A percentile compares a stretch with the other conserved stretches of the same genome.
These are phyloP conservation scores for Talinum fruticosum DNA, from an alignment of 148 eudicot genomes.

Conservation along the genomic window DNA sequence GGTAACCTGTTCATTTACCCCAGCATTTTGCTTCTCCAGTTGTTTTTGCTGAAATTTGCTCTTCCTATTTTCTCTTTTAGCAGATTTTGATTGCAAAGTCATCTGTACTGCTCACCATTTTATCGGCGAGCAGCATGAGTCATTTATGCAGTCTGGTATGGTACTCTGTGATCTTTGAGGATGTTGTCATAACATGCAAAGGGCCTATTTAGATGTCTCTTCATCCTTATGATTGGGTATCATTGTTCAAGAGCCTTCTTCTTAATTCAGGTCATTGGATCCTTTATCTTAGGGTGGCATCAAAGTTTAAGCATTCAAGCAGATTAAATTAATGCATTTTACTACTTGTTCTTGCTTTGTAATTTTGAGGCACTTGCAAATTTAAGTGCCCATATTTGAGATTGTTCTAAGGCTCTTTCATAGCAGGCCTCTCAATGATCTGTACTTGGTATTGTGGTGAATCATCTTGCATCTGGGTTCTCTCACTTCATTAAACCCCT, in stretches of 20 bases:
- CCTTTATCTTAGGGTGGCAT: neutral
- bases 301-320: neutral
- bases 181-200: neutral
- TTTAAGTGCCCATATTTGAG: neutral
- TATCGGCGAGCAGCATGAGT: neutral
- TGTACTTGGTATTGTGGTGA: neutral
- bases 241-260: neutral
- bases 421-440: neutral
- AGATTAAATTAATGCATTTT: neutral
- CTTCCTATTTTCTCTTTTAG: neutral
- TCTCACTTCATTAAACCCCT: neutral
- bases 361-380: neutral
- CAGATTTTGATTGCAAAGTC: neutral
- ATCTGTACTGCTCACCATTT: neutral
- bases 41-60: neutral
- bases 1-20: conserved; percentile 33
- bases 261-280: neutral
- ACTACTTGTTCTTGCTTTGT: neutral
- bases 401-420: neutral
- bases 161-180: conserved; percentile 5
- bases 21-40: neutral
- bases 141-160: neutral
- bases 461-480: neutral
- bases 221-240: neutral
- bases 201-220: neutral